Evolutionary conservation across 352 stramenopile species (phyloP).

Genomic region (Phytophthora crassamura): DNA sequence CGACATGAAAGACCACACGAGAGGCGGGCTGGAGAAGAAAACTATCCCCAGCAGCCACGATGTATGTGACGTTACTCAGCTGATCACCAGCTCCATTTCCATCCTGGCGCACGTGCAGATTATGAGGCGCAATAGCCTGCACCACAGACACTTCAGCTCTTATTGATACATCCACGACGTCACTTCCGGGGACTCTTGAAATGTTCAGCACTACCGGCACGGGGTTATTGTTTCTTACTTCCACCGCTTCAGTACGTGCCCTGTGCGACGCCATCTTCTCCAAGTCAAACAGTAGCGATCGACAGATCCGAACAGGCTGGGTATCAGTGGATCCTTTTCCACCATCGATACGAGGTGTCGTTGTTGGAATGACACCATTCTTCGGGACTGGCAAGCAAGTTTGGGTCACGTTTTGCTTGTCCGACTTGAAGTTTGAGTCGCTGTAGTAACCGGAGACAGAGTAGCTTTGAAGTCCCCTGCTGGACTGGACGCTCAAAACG

Average conservation of each 20-base stretch:
- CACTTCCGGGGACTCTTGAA: constrained; percentile 14
- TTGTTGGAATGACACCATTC: constrained; percentile 14
- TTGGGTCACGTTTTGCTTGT: constrained; percentile 8
- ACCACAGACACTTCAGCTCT: constrained; percentile 14
- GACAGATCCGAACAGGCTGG: constrained; percentile 39
- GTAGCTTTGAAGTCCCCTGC: constrained; percentile 31
- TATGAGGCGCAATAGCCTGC: background rate
- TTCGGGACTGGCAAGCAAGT: constrained; percentile 22
- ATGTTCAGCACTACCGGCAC: constrained; percentile 41
- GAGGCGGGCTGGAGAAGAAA: constrained; percentile 40
- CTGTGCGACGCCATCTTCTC: constrained; percentile 44
- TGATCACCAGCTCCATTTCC: background rate
- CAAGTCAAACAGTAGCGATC: constrained; percentile 51
- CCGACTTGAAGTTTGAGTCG: constrained; percentile 3
- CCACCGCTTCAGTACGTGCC: constrained; percentile 41
- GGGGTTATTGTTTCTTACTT: constrained; percentile 58
- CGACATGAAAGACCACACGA: constrained; percentile 36
- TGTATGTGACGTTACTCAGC: background rate
- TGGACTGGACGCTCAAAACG: constrained; percentile 40
- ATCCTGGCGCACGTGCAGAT: no score
- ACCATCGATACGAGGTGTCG: constrained; percentile 24
- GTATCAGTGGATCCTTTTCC: constrained; percentile 12
- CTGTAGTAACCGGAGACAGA: constrained; percentile 27
- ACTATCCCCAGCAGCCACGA: constrained; percentile 20
- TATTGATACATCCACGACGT: constrained; percentile 36